A percentile compares a stretch with the other conserved stretches of the same genome.
phyloP scores from a whole-genome alignment of 2,329 filamentous ascomycete species.

The Xylariomycetidae sp. region DNA sequence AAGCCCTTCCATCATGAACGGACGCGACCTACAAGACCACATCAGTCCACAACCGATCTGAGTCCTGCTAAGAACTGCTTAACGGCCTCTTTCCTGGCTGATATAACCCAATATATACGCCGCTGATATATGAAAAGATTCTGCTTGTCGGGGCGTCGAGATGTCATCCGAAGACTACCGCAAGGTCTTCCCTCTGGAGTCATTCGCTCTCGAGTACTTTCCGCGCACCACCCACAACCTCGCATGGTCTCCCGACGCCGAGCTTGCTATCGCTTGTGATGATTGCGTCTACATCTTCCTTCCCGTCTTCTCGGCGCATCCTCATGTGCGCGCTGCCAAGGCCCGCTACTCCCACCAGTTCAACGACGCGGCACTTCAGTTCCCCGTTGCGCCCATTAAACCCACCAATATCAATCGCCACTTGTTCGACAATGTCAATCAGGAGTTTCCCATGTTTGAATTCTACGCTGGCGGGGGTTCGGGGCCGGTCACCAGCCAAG shows the following conservation, averaged over 20 bases:
- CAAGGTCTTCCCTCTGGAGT: conserved; percentile 42
- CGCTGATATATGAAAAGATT: conserved; percentile 1
- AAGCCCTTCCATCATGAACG: too few species aligned
- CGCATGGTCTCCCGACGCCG: conserved; percentile 51
- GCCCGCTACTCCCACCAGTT: conserved; percentile 14
- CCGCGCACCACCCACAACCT: conserved; percentile 38
- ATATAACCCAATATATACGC: too few species aligned
- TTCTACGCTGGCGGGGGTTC: conserved; percentile 38
- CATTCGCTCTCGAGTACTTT: conserved; percentile 36
- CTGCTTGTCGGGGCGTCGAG: too few species aligned
- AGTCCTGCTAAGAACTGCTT: too few species aligned
- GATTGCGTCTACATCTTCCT: conserved; percentile 48
- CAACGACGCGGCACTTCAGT: conserved; percentile 26
- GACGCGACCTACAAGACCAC: too few species aligned
- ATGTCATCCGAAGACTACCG: too few species aligned
- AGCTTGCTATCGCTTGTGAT: conserved; percentile 50
- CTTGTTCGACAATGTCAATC: conserved; percentile 20
- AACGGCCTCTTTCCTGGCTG: too few species aligned
- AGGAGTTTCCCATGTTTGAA: conserved; percentile 21
- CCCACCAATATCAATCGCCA: conserved; percentile 22
- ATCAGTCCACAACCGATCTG: neutral
- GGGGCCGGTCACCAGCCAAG: conserved; percentile 40
- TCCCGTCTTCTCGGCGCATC: conserved; percentile 37
- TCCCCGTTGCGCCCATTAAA: conserved; percentile 22
- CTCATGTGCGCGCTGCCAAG: conserved; percentile 1